These are phyloP conservation scores for Pterocarpus macrocarpus DNA, from an alignment of 306 rosid species.

Conservation along the genomic window DNA sequence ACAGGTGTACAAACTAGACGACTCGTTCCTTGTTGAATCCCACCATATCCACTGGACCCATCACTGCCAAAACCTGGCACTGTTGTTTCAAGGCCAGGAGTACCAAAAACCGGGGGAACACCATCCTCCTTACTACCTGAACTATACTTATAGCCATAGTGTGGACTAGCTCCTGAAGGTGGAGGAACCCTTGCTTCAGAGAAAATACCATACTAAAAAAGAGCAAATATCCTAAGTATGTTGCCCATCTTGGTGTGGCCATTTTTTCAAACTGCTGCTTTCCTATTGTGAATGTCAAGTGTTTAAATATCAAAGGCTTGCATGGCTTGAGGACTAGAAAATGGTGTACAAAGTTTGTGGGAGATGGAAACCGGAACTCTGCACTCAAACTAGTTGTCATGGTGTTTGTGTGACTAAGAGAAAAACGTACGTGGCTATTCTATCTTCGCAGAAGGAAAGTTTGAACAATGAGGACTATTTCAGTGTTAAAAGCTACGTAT, in stretches of 20 bases:
- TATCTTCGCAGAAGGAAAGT: not conserved
- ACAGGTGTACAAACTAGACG: constrained; percentile 38
- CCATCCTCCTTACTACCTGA: not conserved
- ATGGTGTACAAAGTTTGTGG: not conserved
- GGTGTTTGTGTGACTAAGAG: constrained; percentile 9
- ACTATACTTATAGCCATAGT: not conserved
- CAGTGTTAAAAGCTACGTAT: too few species aligned
- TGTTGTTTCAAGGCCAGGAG: not conserved
- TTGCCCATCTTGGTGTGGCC: constrained; percentile 24
- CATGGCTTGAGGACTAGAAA: not conserved
- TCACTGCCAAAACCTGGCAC: not conserved
- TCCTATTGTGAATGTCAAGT: constrained; percentile 7
- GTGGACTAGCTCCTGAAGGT: not conserved
- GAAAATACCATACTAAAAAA: constrained; percentile 18
- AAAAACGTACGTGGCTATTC: not conserved
- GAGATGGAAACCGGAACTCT: not conserved
- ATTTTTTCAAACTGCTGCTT: constrained; percentile 5
- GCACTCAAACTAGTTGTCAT: constrained; percentile 22
- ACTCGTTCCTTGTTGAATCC: not conserved
- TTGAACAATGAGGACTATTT: too few species aligned
- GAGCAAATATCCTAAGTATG: not conserved
- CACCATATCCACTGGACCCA: not conserved
- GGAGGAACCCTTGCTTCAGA: constrained; percentile 35
- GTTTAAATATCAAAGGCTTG: constrained; percentile 27
- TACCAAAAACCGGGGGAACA: not conserved